Evolutionary conservation across 768 basidiomycete genomes (phyloP).

Genomic region (Russula sp.): DNA sequence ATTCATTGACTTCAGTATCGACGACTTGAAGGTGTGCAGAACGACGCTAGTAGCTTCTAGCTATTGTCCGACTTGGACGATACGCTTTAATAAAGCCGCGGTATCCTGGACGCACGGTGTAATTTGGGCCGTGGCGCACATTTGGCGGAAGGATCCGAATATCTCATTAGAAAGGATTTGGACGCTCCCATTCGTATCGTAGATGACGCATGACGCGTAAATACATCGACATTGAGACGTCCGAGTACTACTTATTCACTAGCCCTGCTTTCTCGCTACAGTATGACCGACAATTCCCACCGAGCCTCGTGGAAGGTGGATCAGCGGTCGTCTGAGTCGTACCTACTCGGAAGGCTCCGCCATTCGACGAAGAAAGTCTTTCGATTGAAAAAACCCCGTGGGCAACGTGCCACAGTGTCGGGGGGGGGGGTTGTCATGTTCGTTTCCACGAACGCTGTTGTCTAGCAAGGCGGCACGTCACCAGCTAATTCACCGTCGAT

Average conservation of each 20-base stretch:
- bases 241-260: background rate
- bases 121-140: background rate
- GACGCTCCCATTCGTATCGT: background rate
- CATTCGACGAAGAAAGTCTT: background rate
- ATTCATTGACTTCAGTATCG: too few relatives aligned
- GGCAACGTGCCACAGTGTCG: background rate
- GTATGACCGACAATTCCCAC: background rate
- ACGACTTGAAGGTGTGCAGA: too few relatives aligned
- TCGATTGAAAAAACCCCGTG: background rate
- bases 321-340: conserved; percentile 14
- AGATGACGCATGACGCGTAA: background rate
- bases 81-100: background rate
- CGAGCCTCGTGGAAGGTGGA: background rate
- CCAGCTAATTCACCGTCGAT: background rate
- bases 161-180: background rate
- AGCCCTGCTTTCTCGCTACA: background rate
- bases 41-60: too few relatives aligned
- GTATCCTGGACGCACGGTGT: background rate
- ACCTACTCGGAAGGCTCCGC: background rate
- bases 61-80: background rate
- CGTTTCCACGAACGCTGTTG: background rate
- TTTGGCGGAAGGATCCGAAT: background rate
- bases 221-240: background rate
- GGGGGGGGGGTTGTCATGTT: background rate
- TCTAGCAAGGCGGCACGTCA: background rate